phyloP scores from a whole-genome alignment of 805 yeast genomes.

The Hanseniaspora hatyaiensis region DNA sequence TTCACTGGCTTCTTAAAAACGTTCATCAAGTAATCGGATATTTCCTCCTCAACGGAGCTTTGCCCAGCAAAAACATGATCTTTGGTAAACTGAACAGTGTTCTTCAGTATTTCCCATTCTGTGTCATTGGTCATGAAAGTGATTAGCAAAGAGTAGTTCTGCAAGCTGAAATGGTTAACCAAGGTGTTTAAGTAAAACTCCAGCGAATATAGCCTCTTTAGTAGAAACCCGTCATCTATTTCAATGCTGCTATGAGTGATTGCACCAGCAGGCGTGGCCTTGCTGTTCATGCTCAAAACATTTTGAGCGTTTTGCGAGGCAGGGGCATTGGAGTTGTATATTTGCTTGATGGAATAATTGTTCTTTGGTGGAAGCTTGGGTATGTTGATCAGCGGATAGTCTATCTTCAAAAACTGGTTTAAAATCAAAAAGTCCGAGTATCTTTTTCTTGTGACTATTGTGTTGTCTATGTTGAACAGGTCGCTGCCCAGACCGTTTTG shows the following conservation, averaged over 20 bases:
- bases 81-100: conserved; percentile 12
- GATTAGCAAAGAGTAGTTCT: conserved; percentile 10
- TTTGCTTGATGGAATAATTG: conserved; percentile 14
- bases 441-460: conserved; percentile 12
- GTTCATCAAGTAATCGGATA: conserved; percentile 14
- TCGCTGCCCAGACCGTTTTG: background rate
- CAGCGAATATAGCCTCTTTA: conserved; percentile 11
- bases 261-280: background rate
- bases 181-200: conserved; percentile 11
- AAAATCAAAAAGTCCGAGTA: conserved; percentile 15
- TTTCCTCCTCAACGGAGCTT: conserved; percentile 8
- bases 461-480: conserved; percentile 6
- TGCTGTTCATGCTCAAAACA: background rate
- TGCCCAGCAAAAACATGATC: conserved; percentile 1
- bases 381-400: conserved; percentile 12
- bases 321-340: conserved; percentile 3
- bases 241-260: background rate
- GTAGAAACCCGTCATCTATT: conserved; percentile 12
- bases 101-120: conserved; percentile 13
- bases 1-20: conserved; percentile 14
- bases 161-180: conserved; percentile 10
- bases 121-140: conserved; percentile 15
- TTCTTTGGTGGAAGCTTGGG: conserved; percentile 15
- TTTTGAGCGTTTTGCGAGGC: background rate
- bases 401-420: conserved; percentile 13